Evolutionary conservation across 2,329 filamentous ascomycete species (phyloP).

Genomic region (Talaromyces piceae): DNA sequence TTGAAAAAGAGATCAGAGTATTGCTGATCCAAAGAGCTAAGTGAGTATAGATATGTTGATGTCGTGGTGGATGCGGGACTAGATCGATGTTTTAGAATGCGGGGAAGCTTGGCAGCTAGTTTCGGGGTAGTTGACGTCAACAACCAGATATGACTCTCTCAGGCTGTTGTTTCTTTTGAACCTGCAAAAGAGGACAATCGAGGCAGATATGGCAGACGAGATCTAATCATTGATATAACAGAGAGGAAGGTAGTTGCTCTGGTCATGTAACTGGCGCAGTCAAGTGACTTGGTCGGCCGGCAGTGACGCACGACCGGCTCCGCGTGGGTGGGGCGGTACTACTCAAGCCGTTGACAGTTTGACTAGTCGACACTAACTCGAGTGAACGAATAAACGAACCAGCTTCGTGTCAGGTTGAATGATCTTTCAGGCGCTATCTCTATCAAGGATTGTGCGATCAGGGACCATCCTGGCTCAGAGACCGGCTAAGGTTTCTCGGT

Average conservation of each 20-base stretch:
- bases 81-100: constrained; percentile 3
- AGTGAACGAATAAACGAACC: too few species aligned
- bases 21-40: too few species aligned
- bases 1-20: too few species aligned
- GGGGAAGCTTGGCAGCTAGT: background rate
- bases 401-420: too few species aligned
- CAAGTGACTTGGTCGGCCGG: background rate
- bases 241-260: background rate
- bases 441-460: too few species aligned
- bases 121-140: background rate
- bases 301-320: background rate
- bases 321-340: background rate
- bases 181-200: background rate
- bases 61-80: constrained; percentile 1
- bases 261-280: background rate
- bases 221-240: background rate
- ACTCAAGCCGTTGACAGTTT: background rate
- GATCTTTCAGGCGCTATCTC: too few species aligned
- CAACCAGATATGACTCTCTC: background rate
- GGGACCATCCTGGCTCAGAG: too few species aligned
- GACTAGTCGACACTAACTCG: constrained; percentile 46
- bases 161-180: background rate
- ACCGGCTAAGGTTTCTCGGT: too few species aligned
- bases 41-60: background rate
- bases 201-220: background rate